Conservation (phyloP, 2,329 filamentous ascomycete genomes). For the Pyricularia sp. region DNA sequence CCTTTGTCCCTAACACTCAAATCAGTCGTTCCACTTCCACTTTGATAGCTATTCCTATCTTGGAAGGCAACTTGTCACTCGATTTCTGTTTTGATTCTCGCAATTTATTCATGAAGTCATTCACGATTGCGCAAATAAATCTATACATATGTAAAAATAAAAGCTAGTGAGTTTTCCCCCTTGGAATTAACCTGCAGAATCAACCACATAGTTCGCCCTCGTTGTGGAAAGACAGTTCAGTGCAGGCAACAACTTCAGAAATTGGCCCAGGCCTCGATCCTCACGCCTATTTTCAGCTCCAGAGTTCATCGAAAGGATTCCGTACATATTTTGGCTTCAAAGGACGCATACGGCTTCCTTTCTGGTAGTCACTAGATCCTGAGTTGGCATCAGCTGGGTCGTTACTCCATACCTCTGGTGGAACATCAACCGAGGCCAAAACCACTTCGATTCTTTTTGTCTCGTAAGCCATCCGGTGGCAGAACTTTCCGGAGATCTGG, state of each 20-base stretch:
- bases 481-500: background rate
- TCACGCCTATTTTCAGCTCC: background rate
- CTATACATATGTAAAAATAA: no score
- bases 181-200: background rate
- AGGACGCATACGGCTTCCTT: background rate
- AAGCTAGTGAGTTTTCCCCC: no score
- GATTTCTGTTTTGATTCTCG: no score
- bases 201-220: background rate
- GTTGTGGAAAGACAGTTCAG: background rate
- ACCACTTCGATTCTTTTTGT: background rate
- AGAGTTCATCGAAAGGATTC: background rate
- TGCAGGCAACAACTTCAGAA: background rate
- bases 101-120: no score
- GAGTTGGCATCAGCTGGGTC: background rate
- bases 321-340: background rate
- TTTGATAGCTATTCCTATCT: no score
- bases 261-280: background rate
- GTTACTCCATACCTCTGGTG: background rate
- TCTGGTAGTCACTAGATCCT: background rate
- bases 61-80: no score
- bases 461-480: background rate
- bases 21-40: no score
- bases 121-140: no score
- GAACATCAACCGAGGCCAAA: background rate
- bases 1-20: no score